These are phyloP conservation scores for Aspergillus pseudonomiae DNA, from an alignment of 2,329 filamentous ascomycete species.

Conservation along the genomic window DNA sequence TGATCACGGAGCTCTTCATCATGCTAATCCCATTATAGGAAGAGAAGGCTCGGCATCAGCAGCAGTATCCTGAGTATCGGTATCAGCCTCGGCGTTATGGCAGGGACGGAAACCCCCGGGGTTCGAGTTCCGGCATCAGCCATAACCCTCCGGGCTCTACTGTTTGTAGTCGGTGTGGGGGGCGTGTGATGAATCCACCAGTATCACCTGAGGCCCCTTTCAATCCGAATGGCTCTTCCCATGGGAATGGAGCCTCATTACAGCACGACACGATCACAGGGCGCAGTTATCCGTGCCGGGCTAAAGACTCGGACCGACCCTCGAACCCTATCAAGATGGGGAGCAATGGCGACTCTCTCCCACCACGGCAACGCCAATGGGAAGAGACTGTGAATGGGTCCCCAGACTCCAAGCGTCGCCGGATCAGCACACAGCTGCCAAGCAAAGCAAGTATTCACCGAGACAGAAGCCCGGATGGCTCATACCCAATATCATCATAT, in stretches of 20 bases:
- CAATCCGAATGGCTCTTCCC: slow-evolving; percentile 37
- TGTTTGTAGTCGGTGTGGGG: slow-evolving; percentile 49
- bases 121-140: slow-evolving; percentile 36
- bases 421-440: slow-evolving; percentile 54
- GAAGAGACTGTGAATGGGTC: slow-evolving; percentile 47
- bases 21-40: slow-evolving; percentile 54
- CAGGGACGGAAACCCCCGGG: slow-evolving; percentile 55
- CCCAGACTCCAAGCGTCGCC: slow-evolving; percentile 65
- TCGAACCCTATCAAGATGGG: slow-evolving; percentile 31
- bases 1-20: not conserved
- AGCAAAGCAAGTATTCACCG: slow-evolving; percentile 44
- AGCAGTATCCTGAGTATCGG: slow-evolving; percentile 89
- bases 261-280: slow-evolving; percentile 28
- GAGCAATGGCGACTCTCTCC: slow-evolving; percentile 25
- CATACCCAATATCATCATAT: slow-evolving; percentile 49
- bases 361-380: slow-evolving; percentile 29
- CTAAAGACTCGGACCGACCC: slow-evolving; percentile 26
- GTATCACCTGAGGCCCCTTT: slow-evolving; percentile 46
- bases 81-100: slow-evolving; percentile 80
- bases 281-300: slow-evolving; percentile 27
- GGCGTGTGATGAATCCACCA: slow-evolving; percentile 51
- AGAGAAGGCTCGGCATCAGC: slow-evolving; percentile 86
- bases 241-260: slow-evolving; percentile 37
- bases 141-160: slow-evolving; percentile 42
- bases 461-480: slow-evolving; percentile 41